Evolutionary conservation across 805 yeast species (phyloP), one percentile per base, ranked within the genome.

Genomic region (Yarrowia sp.): DNA sequence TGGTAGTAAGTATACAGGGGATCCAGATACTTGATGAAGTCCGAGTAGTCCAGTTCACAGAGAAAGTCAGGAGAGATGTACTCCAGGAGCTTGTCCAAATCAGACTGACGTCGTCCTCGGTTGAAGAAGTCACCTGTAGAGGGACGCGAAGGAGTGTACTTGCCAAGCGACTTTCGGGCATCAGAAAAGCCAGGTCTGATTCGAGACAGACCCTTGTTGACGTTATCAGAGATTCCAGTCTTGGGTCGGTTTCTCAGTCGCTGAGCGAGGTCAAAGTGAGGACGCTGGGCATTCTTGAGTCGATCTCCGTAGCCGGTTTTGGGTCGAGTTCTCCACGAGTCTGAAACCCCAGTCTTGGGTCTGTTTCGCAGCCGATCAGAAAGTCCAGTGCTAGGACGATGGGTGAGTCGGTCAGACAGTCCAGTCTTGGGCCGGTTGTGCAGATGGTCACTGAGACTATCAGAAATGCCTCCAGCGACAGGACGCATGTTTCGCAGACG

Each of bases 361-460:
- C 58, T 19, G 17, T 48, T 32, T 1, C 21, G 12, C 11, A 49
- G 19, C 8, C 40, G 56, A 11, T 49, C 56, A 21, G 40, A 9
- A 16, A 49, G 17, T 8, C 56, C 56, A 32, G 56, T 21, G 19
- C 21, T 49, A 10, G 56, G 56, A 9, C 56, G 26, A 14, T 19
- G 17, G 17, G n/a, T 8, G 28, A 49, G 8, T 16, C 84, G 87
- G 67, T 48, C 36, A 7, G 36, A 30, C 1, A 28, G 14, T 9
- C 52, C 56, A 33, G 56, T 49, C 19, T 21, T 49, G 19, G 56
- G 56, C 21, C 54, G 12, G n/a, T 48, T 30, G n/a, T 19, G 5
- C n/a, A 48, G 30, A 32, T 38, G 54, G 19, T 48, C 36, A 32
- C 38, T 17, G 19, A 30, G 24, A 48, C 84, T 88, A 66, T 30